Base-by-base conservation (phyloP, 1,284 basidiomycete genomes). In the Leccinum angustisporum region DNA sequence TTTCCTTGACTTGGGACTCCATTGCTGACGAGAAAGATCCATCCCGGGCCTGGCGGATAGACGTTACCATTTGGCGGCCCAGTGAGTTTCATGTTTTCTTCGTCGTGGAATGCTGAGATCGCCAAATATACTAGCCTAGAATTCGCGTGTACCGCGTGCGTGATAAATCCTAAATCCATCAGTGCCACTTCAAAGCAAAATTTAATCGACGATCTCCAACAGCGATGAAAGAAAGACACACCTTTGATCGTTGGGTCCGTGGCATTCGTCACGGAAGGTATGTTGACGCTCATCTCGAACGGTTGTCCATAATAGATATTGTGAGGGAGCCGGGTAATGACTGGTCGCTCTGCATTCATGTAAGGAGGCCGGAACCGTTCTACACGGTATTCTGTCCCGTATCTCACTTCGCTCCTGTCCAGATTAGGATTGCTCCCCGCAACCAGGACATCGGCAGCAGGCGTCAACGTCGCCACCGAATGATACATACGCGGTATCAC, bases 371-470 rank as follows among this genome's bases (percentile, higher is more conserved):
- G 76, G 51, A 92, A 72, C 84, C 88, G 90, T 68, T 94, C 92
- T 18, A 92, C 87, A 54, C 90, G 79, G 71, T 92, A 94, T 70
- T 93, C 91, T 1, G 91, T 94, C 30, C 83, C 86, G 71, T 88
- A 93, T 68, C 78, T 78, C 48, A 82, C 68, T 65, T 86, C 88
- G 65, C 86, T 90, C 52, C 89, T 78, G 72, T 92, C 91, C 61
- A 90, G 72, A 72, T 94, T 94, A 16, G 92, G 92, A 72, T 94
- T 94, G 61, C 89, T 91, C 8, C 92, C 92, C 18, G 90, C 86
- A 63, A 94, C 84, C 85, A 92, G 86, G 58, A 94, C 75, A 56
- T 83, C 81, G 7, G 87, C 92, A 54, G 78, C 76, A 10, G 90
- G 90, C 16, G 87, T 87, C 66, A 91, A 75, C 25, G 86, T 90